Evolutionary conservation across 495 filamentous ascomycete species (phyloP), one percentile per base, ranked within the genome.

Genomic region (Trichoderma erinaceum): DNA sequence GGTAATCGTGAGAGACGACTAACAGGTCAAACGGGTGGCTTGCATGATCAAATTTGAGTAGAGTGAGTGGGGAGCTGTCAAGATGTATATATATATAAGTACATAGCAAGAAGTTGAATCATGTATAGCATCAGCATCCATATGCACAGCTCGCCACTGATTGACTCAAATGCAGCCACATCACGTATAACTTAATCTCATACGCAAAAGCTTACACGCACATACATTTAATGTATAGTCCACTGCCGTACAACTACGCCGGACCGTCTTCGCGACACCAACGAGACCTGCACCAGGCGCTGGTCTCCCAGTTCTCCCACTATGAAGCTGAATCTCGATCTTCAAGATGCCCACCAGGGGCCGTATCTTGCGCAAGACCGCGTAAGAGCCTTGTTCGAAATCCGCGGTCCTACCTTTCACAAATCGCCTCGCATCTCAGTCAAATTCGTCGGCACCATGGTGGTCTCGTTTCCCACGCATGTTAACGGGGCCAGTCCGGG

Each of bases 251-350:
- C 56, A 18, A 32, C 11, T 25, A 29, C 23, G 0, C 25, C 25
- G 25, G 25, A 35, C 56, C 11, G 56, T 61, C 56, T 16, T 61
- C 56, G 13, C 56, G 56, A 27, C 56, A 32, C 27, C 8, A 15
- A 25, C 23, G 27, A 18, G 16, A 61, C n/a, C 56, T 61, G 4
- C 56, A 61, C 25, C 56, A 61, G 15, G 25, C 25, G 11, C 56
- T 61, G 4, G 56, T 61, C 11, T 13, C 56, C 13, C 56, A 61
- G 13, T 32, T 61, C 56, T 29, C 16, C 25, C 56, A 32, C 23
- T 32, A 61, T 61, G 52, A 61, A 61, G 52, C 52, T 61, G 52
- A 61, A 23, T 61, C 52, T 61, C 52, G 52, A 12, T 29, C 52
- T 61, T 10, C 8, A 27, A 12, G 52, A 32, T 29, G 52, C 52